Percentiles rank a stretch among this genome's conserved stretches.
Evolutionary conservation across 2,329 filamentous ascomycete species (phyloP).

Genomic region (Orbilia blumenaviensis): DNA sequence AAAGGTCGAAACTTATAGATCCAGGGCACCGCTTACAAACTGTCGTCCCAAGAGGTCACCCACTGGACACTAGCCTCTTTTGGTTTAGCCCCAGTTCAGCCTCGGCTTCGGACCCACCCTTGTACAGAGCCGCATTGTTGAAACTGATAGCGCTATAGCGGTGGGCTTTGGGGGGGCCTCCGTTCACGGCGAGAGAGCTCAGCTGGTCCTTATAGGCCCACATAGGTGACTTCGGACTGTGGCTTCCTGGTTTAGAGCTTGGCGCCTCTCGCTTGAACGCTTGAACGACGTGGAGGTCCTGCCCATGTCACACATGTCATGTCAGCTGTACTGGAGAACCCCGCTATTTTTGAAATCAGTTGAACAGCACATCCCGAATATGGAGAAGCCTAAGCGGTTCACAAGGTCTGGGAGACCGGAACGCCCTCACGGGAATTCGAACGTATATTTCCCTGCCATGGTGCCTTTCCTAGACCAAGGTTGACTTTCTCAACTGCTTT

Average conservation of each 20-base stretch:
- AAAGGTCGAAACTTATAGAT: slow-evolving; percentile 23
- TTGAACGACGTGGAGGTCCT: slow-evolving; percentile 41
- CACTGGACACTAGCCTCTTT: slow-evolving; percentile 23
- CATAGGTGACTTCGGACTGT: slow-evolving; percentile 12
- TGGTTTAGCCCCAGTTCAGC: slow-evolving; percentile 30
- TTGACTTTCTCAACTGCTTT: slow-evolving; percentile 26
- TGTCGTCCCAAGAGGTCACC: background rate
- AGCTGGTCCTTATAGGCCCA: background rate
- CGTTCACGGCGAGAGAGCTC: slow-evolving; percentile 14
- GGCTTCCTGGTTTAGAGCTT: slow-evolving; percentile 6
- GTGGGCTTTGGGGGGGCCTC: background rate
- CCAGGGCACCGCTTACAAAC: slow-evolving; percentile 11
- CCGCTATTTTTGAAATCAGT: slow-evolving; percentile 39
- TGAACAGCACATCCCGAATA: slow-evolving; percentile 42
- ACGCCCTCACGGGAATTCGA: slow-evolving; percentile 19
- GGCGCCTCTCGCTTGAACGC: slow-evolving; percentile 17
- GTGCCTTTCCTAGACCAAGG: slow-evolving; percentile 28
- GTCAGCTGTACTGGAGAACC: slow-evolving; percentile 34
- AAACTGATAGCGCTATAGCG: slow-evolving; percentile 8
- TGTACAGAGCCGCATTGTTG: slow-evolving; percentile 37
- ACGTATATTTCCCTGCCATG: slow-evolving; percentile 35
- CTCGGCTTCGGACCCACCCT: slow-evolving; percentile 33
- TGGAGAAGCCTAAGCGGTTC: slow-evolving; percentile 37
- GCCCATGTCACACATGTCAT: slow-evolving; percentile 47
- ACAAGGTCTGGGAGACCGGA: slow-evolving; percentile 20